Percentiles rank a stretch among this genome's conserved stretches.
phyloP scores from a whole-genome alignment of 768 basidiomycete genomes.

The Gloeostereum incarnatum region DNA sequence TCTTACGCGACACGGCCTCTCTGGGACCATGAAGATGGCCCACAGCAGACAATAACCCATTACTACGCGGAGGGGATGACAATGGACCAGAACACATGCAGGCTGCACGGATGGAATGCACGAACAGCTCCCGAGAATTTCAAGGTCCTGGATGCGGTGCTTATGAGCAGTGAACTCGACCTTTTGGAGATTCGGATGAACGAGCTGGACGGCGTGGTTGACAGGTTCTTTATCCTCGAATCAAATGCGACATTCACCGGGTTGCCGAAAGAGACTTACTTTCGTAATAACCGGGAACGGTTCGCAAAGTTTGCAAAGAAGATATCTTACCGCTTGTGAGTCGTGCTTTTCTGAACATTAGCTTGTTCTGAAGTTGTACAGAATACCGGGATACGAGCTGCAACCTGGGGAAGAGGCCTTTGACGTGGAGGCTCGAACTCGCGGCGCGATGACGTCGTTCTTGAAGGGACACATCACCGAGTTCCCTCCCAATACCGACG shows the following conservation, averaged over 20 bases:
- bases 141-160: constrained; percentile 45
- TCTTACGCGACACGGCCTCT: constrained; percentile 50
- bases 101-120: constrained; percentile 44
- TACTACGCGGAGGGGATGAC: constrained; percentile 45
- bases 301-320: constrained; percentile 43
- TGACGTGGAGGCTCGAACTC: constrained; percentile 37
- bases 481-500: constrained; percentile 19
- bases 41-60: constrained; percentile 37
- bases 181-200: constrained; percentile 53
- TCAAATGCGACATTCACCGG: constrained; percentile 57
- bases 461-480: constrained; percentile 26
- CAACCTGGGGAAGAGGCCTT: constrained; percentile 33
- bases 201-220: constrained; percentile 48
- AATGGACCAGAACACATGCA: constrained; percentile 33
- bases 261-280: constrained; percentile 41
- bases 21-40: constrained; percentile 48
- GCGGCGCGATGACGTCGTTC: constrained; percentile 39
- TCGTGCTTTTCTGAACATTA: constrained; percentile 2
- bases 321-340: constrained; percentile 43
- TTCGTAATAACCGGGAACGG: constrained; percentile 32
- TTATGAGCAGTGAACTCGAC: constrained; percentile 58
- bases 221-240: constrained; percentile 53
- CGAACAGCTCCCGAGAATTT: constrained; percentile 23
- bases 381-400: constrained; percentile 37
- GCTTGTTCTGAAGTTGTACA: constrained; percentile 8